These are phyloP conservation scores for Pseudogymnoascus sp. DNA, from an alignment of 2,329 filamentous ascomycete species.

Conservation along the genomic window DNA sequence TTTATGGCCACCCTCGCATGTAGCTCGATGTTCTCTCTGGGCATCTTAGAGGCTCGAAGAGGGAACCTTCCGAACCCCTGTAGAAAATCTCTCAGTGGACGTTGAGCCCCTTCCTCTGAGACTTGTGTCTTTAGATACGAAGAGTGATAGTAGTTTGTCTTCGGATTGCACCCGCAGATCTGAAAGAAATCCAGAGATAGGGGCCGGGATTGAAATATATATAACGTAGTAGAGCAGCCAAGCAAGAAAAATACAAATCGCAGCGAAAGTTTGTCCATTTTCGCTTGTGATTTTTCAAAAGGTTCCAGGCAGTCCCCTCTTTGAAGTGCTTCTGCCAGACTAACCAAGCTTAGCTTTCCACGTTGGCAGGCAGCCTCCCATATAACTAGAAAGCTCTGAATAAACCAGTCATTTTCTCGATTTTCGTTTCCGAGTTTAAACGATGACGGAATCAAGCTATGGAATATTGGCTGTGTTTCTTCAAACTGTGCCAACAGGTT, in stretches of 20 bases:
- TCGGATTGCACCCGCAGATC: neutral
- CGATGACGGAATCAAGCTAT: neutral
- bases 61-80: neutral
- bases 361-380: neutral
- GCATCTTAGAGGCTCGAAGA: neutral
- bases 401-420: neutral
- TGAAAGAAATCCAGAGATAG: neutral
- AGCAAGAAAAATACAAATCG: neutral
- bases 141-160: neutral
- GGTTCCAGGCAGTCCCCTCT: neutral
- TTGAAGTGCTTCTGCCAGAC: neutral
- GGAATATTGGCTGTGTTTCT: neutral
- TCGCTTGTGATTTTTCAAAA: neutral
- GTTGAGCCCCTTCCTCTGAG: neutral
- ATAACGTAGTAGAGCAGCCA: neutral
- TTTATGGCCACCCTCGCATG: neutral
- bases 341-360: neutral
- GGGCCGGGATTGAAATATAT: neutral
- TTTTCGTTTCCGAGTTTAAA: neutral
- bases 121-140: neutral
- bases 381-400: neutral
- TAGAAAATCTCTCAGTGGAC: neutral
- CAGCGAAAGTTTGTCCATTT: neutral
- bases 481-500: neutral
- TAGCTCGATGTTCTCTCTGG: neutral